Evolutionary conservation across 805 yeast genomes (phyloP).

Genomic region (Suhomyces xylopsoci): DNA sequence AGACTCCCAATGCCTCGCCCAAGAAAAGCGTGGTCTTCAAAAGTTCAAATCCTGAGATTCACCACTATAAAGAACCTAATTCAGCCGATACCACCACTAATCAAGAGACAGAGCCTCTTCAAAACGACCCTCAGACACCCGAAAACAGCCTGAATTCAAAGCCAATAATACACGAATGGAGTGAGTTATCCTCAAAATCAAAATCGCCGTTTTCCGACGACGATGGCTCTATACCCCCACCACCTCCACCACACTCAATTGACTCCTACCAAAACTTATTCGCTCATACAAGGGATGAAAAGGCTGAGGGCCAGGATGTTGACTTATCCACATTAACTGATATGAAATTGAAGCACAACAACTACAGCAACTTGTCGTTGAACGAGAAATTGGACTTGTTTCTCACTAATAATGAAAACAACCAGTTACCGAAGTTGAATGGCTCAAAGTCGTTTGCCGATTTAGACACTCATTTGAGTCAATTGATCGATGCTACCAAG

Average conservation of each 20-base stretch:
- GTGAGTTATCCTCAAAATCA: constrained; percentile 9
- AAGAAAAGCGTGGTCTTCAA: constrained; percentile 39
- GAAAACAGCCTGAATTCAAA: neutral
- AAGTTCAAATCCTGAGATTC: constrained; percentile 27
- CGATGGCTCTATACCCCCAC: constrained; percentile 9
- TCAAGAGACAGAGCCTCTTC: neutral
- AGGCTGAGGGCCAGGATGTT: constrained; percentile 4
- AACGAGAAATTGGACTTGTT: constrained; percentile 47
- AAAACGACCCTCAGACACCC: neutral
- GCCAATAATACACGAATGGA: constrained; percentile 20
- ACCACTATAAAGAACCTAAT: constrained; percentile 20
- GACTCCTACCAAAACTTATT: constrained; percentile 6
- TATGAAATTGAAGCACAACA: constrained; percentile 21
- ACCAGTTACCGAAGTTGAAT: constrained; percentile 5
- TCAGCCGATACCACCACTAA: constrained; percentile 4
- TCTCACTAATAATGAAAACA: constrained; percentile 18
- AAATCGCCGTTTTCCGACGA: constrained; percentile 15
- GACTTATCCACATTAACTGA: constrained; percentile 14
- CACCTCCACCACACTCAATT: constrained; percentile 11
- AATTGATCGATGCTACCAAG: constrained; percentile 23
- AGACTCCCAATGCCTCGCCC: constrained; percentile 27
- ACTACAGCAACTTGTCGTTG: constrained; percentile 32
- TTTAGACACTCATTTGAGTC: constrained; percentile 35
- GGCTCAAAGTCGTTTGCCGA: constrained; percentile 19
- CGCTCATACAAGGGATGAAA: neutral